Base-by-base conservation (phyloP, 2,329 filamentous ascomycete species). In the Fusarium continuum region DNA sequence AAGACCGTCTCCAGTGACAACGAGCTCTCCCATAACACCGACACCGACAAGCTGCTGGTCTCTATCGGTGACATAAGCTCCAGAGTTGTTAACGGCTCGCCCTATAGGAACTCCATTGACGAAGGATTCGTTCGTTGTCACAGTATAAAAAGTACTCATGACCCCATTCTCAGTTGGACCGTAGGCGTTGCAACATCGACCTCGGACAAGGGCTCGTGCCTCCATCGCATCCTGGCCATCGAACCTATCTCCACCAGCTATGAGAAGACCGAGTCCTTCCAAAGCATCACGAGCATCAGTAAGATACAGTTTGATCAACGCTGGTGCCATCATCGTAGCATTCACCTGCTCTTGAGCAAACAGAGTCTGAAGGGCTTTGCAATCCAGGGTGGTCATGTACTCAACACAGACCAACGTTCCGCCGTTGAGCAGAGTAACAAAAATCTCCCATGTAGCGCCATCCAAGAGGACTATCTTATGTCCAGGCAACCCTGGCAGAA, bases 1-100 rank as follows among this genome's bases (percentile, higher is more conserved):
- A 41, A 62, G 16, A 2, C 58, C 58, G 8, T 70, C 68, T 1
- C 70, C 70, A 4, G 66, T 65, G 1, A 72, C 59, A 11, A 72
- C 58, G 4, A 72, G 60, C 39, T 72, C 70, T 8, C 70, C 70
- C 22, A 71, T 46, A 3, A 69, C 64, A 0, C 70, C 70, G 1
- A 46, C n/a, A 1, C 57, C 52, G 0, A 71, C 69, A 2, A 71
- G 52, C 5, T 46, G 59, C 39, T 64, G 64, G 0, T 64, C 17
- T 0, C 14, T 5, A 16, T 72, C 70, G 40, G 57, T 64, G 2
- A 72, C 29, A 5, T 47, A 67, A 0, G 64, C 64, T 2, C 62
- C 68, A 8, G 70, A 69, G 29, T 72, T 69, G 6, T 31, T 58
- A 3, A 70, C n/a, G 1, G 68, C 38, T 8, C 49, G 10, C 0